These are phyloP conservation scores for Aspergillus biplanus DNA, from an alignment of 495 filamentous ascomycete genomes.

Conservation along the genomic window DNA sequence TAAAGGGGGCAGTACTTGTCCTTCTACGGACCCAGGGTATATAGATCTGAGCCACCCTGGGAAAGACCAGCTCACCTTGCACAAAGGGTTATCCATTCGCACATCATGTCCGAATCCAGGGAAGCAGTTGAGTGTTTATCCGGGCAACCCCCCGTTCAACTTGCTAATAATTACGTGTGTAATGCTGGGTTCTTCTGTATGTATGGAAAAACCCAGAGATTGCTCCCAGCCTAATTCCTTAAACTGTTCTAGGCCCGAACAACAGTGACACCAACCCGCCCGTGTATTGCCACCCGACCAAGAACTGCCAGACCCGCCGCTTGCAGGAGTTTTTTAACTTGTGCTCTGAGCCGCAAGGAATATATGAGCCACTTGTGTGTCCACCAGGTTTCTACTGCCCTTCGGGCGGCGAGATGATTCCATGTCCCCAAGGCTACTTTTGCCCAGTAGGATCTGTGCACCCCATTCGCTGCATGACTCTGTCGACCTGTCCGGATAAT, in stretches of 20 bases:
- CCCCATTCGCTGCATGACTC: background rate
- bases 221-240: no score
- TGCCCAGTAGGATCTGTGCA: background rate
- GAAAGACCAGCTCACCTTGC: no score
- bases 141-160: no score
- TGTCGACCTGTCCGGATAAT: background rate
- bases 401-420: background rate
- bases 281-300: background rate
- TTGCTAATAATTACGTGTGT: no score
- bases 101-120: no score
- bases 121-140: no score
- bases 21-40: no score
- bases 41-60: no score
- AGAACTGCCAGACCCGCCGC: background rate
- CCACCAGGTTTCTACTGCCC: background rate
- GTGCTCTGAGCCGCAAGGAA: slow-evolving; percentile 1
- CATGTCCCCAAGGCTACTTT: background rate
- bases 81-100: no score
- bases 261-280: background rate
- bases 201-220: no score
- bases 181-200: no score
- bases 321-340: background rate
- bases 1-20: no score
- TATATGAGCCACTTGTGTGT: slow-evolving; percentile 1
- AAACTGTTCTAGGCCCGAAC: background rate